Base-by-base conservation (phyloP, 2,329 filamentous ascomycete genomes). In the Colletotrichum coccodes region DNA sequence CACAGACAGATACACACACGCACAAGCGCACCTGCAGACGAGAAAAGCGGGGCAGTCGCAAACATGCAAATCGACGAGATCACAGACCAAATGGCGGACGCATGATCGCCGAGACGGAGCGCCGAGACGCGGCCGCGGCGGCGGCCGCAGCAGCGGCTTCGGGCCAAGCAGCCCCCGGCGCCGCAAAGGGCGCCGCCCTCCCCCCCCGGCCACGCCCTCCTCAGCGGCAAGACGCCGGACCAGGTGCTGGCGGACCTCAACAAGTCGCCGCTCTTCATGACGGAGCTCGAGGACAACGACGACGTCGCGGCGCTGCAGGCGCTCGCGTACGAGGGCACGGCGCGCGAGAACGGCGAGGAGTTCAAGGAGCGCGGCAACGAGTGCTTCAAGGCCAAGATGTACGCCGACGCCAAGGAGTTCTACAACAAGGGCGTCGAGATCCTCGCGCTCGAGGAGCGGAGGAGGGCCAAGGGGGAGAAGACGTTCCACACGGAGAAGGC, bases 341-440 rank as follows among this genome's bases (percentile, higher is more conserved):
- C 93, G 56, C 86, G 91, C 11, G 95, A 98, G 79, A 91, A 97
- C 70, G 92, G 91, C 23, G 82, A 87, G 50, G 94, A 94, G 72
- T 98, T 98, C 83, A 94, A 96, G 75, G 92, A 95, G 77, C 93
- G 94, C 73, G 96, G 96, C 38, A 99, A 99, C 78, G 95, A 98
- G 75, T 91, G 89, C 75, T 97, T 97, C 77, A 86, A 87, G 74
- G 85, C 86, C 63, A 91, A 90, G 79, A 85, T 89, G 54, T 97
- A 92, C 90, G 84, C 80, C 30, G 94, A 98, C 79, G 96, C 95
- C 4, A 91, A 92, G 77, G 94, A 97, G 79, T 98, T 95, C 79
- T 99, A 99, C 79, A 89, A 87, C 34, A 96, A 97, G 82, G 95
- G 91, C n/a, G 86, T 98, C 60, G 83, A 89, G 12, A 88, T 97